Evolutionary conservation across 140 eudicot genomes (phyloP), one percentile per base, ranked within the genome.

Genomic region (Senecio squalidus): DNA sequence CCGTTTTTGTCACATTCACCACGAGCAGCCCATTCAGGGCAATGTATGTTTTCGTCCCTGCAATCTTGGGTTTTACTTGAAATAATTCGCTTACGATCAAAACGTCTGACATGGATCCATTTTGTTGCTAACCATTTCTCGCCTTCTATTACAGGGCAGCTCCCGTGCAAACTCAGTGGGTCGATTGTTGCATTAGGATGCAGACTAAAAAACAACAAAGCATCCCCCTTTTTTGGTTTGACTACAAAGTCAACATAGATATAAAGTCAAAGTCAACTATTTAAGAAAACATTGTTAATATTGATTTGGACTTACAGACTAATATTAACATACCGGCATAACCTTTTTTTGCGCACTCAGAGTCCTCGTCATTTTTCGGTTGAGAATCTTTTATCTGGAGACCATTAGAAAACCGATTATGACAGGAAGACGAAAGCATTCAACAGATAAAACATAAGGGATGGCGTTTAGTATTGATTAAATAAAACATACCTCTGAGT

Each of bases 41-140:
- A 88, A 44, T 64, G 40, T 4, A 20, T 63, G 13, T 56, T 45
- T 47, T 58, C 49, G 15, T 67, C 73, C 56, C 48, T 46, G 58
- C 73, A 67, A 2, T 14, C 73, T 28, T 39, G 24, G 0, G 6
- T 66, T 53, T 40, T 48, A 56, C 66, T 67, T 11, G 20, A 21
- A 28, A 5, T 29, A 47, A 11, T 53, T 56, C 49, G 57, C 27
- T 31, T 67, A 23, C 24, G 21, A 1, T 72, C 83, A 46, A 74
- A 82, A 11, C 79, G 69, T 52, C 88, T 69, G 16, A 83, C 92
- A 24, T 82, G 95, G 11, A 80, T 80, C 94, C 94, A 86, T 76
- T 80, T 86, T 24, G 96, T 84, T 41, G 96, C 94, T 10, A 88
- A 84, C 96, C 90, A 84, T 58, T 88, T 88, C 69, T 84, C 95